Conservation (phyloP, 2,329 filamentous ascomycete species). For the Paraphaeosphaeria sporulosa region DNA sequence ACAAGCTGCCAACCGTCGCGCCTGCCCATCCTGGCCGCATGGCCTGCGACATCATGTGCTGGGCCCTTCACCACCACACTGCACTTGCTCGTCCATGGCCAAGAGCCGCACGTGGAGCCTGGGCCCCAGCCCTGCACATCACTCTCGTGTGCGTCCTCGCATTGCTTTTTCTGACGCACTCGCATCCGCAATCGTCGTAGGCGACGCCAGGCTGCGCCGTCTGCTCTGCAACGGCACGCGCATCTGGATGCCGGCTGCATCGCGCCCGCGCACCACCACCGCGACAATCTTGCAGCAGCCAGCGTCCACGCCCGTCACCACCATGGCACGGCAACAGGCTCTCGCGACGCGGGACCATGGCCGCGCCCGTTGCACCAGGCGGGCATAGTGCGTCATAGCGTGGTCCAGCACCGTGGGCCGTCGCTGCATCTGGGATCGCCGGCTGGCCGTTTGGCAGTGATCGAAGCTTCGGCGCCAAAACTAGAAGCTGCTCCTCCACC, state of each 20-base stretch:
- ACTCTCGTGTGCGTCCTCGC: slow-evolving; percentile 16
- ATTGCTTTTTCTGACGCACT: slow-evolving; percentile 15
- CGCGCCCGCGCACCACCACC: not conserved
- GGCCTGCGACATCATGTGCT: slow-evolving; percentile 35
- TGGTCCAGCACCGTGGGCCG: slow-evolving; percentile 38
- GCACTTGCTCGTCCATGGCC: slow-evolving; percentile 18
- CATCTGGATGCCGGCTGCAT: slow-evolving; percentile 9
- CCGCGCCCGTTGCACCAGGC: slow-evolving; percentile 1
- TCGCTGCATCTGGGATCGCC: slow-evolving; percentile 35
- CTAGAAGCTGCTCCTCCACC: slow-evolving; percentile 26
- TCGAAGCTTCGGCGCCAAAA: slow-evolving; percentile 24
- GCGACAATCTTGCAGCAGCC: not conserved
- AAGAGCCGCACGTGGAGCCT: slow-evolving; percentile 3
- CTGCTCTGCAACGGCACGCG: not conserved
- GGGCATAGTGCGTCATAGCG: slow-evolving; percentile 16
- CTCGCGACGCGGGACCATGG: not conserved
- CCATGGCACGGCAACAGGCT: not conserved
- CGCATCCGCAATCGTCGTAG: not conserved
- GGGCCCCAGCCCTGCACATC: slow-evolving; percentile 15
- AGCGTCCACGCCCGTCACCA: not conserved
- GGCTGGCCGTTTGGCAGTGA: slow-evolving; percentile 32
- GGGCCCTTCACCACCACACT: slow-evolving; percentile 16
- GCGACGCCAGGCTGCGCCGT: too few species aligned
- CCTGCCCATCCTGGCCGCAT: slow-evolving; percentile 28
- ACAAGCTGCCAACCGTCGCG: slow-evolving; percentile 5